Percentiles rank a stretch among this genome's conserved stretches.
phyloP scores from a whole-genome alignment of 148 eudicot genomes.

The Beta vulgaris region DNA sequence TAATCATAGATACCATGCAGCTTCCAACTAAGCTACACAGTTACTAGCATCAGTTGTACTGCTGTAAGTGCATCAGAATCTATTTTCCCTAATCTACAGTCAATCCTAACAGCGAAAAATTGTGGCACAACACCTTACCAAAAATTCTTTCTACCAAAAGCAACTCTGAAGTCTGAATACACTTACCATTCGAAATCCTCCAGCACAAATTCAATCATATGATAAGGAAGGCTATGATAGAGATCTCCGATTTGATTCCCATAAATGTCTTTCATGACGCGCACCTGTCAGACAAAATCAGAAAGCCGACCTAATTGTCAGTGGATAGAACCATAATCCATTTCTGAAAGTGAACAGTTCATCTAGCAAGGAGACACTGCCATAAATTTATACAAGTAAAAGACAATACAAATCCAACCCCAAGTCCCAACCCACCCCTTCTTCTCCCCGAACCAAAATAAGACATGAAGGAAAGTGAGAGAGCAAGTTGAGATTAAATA shows the following conservation, averaged over 20 bases:
- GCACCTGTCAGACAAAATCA: constrained; percentile 58
- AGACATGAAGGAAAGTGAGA: not conserved
- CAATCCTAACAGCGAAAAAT: not conserved
- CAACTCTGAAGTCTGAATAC: constrained; percentile 1
- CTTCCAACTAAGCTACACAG: not conserved
- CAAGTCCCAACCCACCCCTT: not conserved
- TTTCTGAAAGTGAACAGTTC: not conserved
- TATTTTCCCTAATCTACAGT: not conserved
- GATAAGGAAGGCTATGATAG: constrained; percentile 87
- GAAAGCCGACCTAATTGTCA: not conserved
- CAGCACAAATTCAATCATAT: constrained; percentile 84
- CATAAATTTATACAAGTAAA: not conserved
- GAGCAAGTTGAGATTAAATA: not conserved
- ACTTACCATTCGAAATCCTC: constrained; percentile 81
- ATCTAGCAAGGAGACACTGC: not conserved
- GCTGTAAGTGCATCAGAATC: not conserved
- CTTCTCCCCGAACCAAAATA: not conserved
- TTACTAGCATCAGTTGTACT: not conserved
- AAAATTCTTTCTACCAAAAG: not conserved
- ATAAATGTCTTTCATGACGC: constrained; percentile 77
- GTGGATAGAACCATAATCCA: constrained; percentile 1
- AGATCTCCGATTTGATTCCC: constrained; percentile 94
- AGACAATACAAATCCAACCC: too few species aligned
- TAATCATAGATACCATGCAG: not conserved
- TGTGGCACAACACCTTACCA: not conserved